These are phyloP conservation scores for Stagonosporopsis cucurbitacearum DNA, from an alignment of 2,329 filamentous ascomycete genomes.

Conservation along the genomic window DNA sequence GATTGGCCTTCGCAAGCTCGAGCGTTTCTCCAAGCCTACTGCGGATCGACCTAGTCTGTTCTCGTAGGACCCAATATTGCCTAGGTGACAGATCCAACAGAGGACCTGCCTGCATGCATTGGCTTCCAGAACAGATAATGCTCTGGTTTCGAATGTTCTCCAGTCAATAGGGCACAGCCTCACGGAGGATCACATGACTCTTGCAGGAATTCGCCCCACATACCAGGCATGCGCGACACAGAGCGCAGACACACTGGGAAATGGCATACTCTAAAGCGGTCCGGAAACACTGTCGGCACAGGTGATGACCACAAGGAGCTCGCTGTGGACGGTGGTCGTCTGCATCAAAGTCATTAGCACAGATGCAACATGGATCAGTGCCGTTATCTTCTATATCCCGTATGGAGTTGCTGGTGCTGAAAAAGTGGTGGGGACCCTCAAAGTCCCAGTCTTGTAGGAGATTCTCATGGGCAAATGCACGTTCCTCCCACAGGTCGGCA, in stretches of 20 bases:
- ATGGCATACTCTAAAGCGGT: neutral
- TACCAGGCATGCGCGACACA: conserved; percentile 5
- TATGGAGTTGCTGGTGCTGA: conserved; percentile 1
- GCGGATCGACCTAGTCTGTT: neutral
- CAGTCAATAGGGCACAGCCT: neutral
- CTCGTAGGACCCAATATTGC: conserved; percentile 5
- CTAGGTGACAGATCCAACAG: neutral
- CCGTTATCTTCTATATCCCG: neutral
- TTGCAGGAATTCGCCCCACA: neutral
- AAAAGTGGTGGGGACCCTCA: neutral
- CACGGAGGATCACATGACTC: neutral
- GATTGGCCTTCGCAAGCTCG: neutral
- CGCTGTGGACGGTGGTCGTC: neutral
- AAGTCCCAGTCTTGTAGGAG: conserved; percentile 3
- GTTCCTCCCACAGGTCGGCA: neutral
- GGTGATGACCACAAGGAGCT: conserved; percentile 2
- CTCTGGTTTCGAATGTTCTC: neutral
- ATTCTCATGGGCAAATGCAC: neutral
- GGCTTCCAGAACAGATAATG: neutral
- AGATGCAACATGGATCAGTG: conserved; percentile 2
- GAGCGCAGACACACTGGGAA: neutral
- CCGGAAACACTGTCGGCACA: conserved; percentile 1
- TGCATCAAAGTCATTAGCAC: conserved; percentile 3
- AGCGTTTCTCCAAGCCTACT: neutral
- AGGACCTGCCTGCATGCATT: neutral